Evolutionary conservation across 768 basidiomycete genomes (phyloP).

Genomic region (Amanita fuliginea): DNA sequence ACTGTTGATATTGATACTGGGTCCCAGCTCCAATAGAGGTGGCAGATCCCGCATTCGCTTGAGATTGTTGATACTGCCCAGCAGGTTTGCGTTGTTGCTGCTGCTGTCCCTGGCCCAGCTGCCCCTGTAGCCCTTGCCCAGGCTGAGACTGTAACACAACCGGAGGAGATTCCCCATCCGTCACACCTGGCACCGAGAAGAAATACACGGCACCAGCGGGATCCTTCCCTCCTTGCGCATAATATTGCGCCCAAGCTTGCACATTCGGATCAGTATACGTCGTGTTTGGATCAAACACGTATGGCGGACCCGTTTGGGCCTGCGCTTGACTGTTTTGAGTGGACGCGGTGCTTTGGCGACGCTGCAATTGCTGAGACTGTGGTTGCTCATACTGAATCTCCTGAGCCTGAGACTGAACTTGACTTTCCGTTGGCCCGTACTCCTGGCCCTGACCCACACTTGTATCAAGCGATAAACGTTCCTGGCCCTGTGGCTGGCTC

Average conservation of each 20-base stretch:
- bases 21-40: too few relatives aligned
- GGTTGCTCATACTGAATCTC: not conserved
- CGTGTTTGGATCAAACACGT: conserved; percentile 49
- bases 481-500: conserved; percentile 16
- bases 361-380: conserved; percentile 14
- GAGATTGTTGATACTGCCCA: too few relatives aligned
- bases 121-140: too few relatives aligned
- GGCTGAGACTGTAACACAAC: conserved; percentile 9
- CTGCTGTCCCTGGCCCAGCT: too few relatives aligned
- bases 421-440: not conserved
- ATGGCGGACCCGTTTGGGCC: conserved; percentile 32
- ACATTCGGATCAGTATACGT: conserved; percentile 73
- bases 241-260: conserved; percentile 83
- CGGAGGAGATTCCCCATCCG: conserved; percentile 21
- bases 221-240: conserved; percentile 69
- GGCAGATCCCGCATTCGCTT: too few relatives aligned
- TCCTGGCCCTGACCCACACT: not conserved
- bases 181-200: conserved; percentile 64
- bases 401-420: not conserved
- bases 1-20: conserved; percentile 9
- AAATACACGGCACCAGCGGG: conserved; percentile 74
- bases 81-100: too few relatives aligned
- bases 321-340: conserved; percentile 14
- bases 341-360: not conserved
- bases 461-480: conserved; percentile 5